Conservation (phyloP, 2,329 filamentous ascomycete species). For the Geosmithia putterillii region DNA sequence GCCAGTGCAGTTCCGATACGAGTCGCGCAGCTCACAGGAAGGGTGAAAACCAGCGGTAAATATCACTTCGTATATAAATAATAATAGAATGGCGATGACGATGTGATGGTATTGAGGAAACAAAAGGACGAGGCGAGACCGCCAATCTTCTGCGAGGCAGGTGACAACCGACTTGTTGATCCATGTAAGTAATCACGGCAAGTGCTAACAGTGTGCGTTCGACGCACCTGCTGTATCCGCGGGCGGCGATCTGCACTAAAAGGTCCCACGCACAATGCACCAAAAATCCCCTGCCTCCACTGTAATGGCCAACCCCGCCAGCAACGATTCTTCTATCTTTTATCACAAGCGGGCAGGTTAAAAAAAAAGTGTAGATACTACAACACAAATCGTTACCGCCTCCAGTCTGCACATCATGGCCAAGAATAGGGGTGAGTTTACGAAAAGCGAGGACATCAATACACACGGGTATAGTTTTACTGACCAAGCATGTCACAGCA, state of each 20-base stretch:
- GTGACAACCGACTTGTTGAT: neutral
- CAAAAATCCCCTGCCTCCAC: neutral
- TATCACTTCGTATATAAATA: no score
- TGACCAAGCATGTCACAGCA: constrained; percentile 25
- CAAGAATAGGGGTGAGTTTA: constrained; percentile 15
- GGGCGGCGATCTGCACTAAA: neutral
- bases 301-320: neutral
- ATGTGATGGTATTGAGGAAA: neutral
- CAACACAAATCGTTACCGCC: neutral
- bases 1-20: no score
- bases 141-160: neutral
- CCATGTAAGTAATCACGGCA: neutral
- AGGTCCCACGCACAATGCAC: neutral
- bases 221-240: neutral
- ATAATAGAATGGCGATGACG: neutral
- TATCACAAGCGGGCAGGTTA: no score
- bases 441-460: no score
- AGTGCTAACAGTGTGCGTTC: neutral
- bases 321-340: no score
- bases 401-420: constrained; percentile 12
- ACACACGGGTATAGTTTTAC: neutral
- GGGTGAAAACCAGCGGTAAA: no score
- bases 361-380: no score
- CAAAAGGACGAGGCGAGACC: neutral
- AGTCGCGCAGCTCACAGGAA: no score